phyloP scores from a whole-genome alignment of 2,329 filamentous ascomycete species.

The Blastomyces emzantsi region DNA sequence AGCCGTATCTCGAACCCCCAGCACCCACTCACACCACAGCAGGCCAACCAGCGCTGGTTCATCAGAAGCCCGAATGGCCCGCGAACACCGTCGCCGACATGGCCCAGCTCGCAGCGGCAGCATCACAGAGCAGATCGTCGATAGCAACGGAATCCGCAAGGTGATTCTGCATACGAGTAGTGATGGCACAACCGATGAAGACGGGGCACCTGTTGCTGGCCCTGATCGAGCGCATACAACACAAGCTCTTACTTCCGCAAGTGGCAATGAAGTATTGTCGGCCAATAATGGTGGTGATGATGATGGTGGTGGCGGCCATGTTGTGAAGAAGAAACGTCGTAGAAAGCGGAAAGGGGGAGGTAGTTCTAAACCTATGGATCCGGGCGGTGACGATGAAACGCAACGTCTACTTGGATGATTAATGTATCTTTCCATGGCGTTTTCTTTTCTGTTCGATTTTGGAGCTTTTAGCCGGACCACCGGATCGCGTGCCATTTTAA shows the following conservation, averaged over 20 bases:
- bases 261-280: constrained; percentile 11
- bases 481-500: background rate
- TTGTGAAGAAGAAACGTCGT: constrained; percentile 23
- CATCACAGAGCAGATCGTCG: constrained; percentile 70
- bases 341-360: constrained; percentile 17
- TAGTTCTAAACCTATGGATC: constrained; percentile 1
- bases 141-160: constrained; percentile 65
- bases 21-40: background rate
- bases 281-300: constrained; percentile 1
- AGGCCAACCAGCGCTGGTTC: background rate
- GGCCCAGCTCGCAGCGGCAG: constrained; percentile 59
- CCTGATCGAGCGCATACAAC: constrained; percentile 8
- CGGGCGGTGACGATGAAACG: background rate
- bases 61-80: constrained; percentile 18
- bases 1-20: background rate
- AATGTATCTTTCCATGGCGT: background rate
- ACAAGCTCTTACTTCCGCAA: background rate
- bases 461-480: too few relatives aligned
- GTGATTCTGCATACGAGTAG: constrained; percentile 62
- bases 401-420: constrained; percentile 1
- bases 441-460: background rate
- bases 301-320: constrained; percentile 7
- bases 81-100: constrained; percentile 23
- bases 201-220: constrained; percentile 6
- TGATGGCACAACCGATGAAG: constrained; percentile 31